Percentiles rank a stretch among this genome's conserved stretches.
phyloP scores from a whole-genome alignment of 208 protist species.

The Jaenimonas drosophilae region DNA sequence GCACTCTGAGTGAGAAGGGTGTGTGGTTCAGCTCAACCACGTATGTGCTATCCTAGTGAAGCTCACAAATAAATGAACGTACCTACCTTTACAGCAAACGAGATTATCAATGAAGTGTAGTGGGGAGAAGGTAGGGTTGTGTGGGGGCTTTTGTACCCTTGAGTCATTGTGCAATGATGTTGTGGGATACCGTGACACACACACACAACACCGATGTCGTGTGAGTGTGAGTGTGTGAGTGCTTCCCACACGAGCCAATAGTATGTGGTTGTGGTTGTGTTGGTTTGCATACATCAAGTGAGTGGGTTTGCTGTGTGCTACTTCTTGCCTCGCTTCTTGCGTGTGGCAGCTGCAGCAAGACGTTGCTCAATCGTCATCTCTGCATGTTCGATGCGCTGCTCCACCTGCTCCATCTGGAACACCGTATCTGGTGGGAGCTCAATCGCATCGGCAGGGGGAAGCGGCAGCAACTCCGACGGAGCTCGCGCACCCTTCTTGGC shows the following conservation, averaged over 20 bases:
- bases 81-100: too few species aligned
- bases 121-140: too few species aligned
- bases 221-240: conserved; percentile 3
- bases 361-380: conserved; percentile 17
- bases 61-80: too few species aligned
- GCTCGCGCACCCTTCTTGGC: not conserved
- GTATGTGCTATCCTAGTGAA: too few species aligned
- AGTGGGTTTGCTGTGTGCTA: too few species aligned
- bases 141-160: too few species aligned
- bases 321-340: conserved; percentile 13
- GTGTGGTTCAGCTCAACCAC: too few species aligned
- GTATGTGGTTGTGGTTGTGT: conserved; percentile 4
- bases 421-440: conserved; percentile 14
- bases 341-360: conserved; percentile 4
- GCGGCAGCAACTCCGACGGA: not conserved
- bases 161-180: not conserved
- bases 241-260: not conserved
- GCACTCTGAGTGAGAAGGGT: too few species aligned
- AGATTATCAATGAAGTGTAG: too few species aligned
- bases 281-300: too few species aligned
- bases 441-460: conserved; percentile 6
- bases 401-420: conserved; percentile 48
- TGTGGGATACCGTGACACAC: too few species aligned
- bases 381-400: conserved; percentile 33
- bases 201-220: too few species aligned